Evolutionary conservation across 371 early-diverging fungal genomes (phyloP).

Genomic region (Mucor racemosus): DNA sequence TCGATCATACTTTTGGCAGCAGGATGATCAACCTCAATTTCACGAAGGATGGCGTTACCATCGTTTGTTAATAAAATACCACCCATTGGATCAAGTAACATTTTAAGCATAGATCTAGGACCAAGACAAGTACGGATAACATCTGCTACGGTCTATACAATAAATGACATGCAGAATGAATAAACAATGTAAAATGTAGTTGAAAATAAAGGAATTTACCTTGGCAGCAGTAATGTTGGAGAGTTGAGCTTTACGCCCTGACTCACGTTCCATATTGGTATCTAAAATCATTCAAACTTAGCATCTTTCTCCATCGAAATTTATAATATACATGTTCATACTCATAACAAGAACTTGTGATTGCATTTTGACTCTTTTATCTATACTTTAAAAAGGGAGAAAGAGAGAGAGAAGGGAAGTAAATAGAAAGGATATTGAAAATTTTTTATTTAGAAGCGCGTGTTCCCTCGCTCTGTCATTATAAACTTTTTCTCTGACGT

Average conservation of each 20-base stretch:
- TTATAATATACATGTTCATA: slow-evolving; percentile 24
- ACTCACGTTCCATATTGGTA: slow-evolving; percentile 94
- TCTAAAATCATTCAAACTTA: slow-evolving; percentile 48
- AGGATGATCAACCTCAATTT: slow-evolving; percentile 99
- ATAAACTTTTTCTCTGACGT: slow-evolving; percentile 12
- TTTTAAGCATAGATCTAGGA: slow-evolving; percentile 99
- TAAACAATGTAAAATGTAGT: background rate
- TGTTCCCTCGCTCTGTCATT: slow-evolving; percentile 9
- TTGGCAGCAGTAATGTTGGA: slow-evolving; percentile 98
- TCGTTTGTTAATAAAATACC: slow-evolving; percentile 99
- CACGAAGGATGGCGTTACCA: slow-evolving; percentile 99
- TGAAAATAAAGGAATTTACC: slow-evolving; percentile 51
- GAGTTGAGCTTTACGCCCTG: slow-evolving; percentile 95
- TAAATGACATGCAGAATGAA: background rate
- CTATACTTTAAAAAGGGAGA: background rate
- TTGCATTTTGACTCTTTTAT: slow-evolving; percentile 40
- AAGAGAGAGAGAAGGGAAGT: background rate
- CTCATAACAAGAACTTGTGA: slow-evolving; percentile 78
- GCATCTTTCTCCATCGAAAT: background rate
- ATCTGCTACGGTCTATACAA: slow-evolving; percentile 94
- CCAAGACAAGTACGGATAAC: slow-evolving; percentile 99
- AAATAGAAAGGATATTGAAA: slow-evolving; percentile 8
- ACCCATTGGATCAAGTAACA: slow-evolving; percentile 99
- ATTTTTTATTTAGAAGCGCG: slow-evolving; percentile 20
- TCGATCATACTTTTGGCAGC: slow-evolving; percentile 99